A percentile compares a stretch with the other conserved stretches of the same genome.
These are phyloP conservation scores for Chamaecyparis obtusa DNA, from an alignment of 75 land plant species.

Conservation along the genomic window DNA sequence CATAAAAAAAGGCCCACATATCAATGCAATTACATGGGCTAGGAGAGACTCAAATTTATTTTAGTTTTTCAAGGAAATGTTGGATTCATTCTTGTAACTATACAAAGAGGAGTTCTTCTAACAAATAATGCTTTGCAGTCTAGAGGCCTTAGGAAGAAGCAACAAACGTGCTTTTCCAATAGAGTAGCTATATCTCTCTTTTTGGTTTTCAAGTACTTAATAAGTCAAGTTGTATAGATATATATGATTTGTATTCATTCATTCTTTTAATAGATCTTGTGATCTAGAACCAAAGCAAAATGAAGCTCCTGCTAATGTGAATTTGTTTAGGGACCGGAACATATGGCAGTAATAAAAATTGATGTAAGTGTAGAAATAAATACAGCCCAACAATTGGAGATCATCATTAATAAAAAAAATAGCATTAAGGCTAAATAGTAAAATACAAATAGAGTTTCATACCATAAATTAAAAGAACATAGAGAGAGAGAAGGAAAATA, in stretches of 20 bases:
- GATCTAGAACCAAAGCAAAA: neutral
- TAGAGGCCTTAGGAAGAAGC: neutral
- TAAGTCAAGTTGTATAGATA: neutral
- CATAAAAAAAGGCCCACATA: slow-evolving; percentile 54
- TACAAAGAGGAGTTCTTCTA: neutral
- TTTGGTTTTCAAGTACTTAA: neutral
- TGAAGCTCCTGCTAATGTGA: neutral
- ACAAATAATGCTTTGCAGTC: neutral
- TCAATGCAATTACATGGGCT: slow-evolving; percentile 35
- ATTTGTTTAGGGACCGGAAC: neutral
- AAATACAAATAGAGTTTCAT: too few species aligned
- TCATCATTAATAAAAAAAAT: neutral
- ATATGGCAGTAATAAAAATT: neutral
- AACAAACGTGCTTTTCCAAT: neutral
- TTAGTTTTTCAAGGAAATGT: neutral
- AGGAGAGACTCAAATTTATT: neutral
- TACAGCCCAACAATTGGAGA: neutral
- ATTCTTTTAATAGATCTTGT: neutral
- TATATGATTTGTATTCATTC: neutral
- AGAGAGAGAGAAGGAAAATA: too few species aligned
- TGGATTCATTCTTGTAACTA: neutral
- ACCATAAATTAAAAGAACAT: too few species aligned
- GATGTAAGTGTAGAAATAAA: neutral
- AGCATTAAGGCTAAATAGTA: too few species aligned
- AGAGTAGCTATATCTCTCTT: neutral